phyloP scores from a whole-genome alignment of 306 rosid genomes.

The Hylodesmum podocarpum region DNA sequence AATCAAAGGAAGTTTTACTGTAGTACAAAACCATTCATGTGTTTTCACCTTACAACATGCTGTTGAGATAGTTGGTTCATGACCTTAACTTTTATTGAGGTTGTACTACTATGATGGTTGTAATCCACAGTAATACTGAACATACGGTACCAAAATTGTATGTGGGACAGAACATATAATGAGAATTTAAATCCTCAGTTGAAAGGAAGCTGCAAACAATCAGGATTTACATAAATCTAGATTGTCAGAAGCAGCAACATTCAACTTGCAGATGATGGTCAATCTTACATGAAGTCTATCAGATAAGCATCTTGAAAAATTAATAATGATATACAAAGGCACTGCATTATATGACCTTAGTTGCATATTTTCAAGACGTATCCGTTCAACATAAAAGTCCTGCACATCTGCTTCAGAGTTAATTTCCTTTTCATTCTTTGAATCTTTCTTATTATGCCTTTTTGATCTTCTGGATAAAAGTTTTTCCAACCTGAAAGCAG shows the following conservation, averaged over 20 bases:
- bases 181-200: slow-evolving; percentile 6
- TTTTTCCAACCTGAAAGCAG: slow-evolving; percentile 66
- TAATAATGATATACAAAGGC: not conserved
- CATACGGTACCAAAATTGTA: not conserved
- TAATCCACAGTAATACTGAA: not conserved
- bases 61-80: not conserved
- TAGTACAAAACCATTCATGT: not conserved
- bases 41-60: not conserved
- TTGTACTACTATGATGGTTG: not conserved
- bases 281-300: not conserved
- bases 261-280: slow-evolving; percentile 17
- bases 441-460: slow-evolving; percentile 42
- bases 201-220: slow-evolving; percentile 6
- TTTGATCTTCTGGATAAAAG: slow-evolving; percentile 54
- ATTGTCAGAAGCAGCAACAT: slow-evolving; percentile 17
- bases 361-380: slow-evolving; percentile 85
- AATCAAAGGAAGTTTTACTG: not conserved
- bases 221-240: slow-evolving; percentile 17
- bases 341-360: slow-evolving; percentile 51
- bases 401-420: slow-evolving; percentile 41
- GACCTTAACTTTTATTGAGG: not conserved
- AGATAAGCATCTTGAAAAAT: slow-evolving; percentile 6
- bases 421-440: slow-evolving; percentile 51
- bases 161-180: not conserved
- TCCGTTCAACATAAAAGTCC: slow-evolving; percentile 69